Percentiles rank a stretch among this genome's conserved stretches.
phyloP scores from a whole-genome alignment of 225 moss, liverwort and hornwort genomes.

The Pseudisothecium myosuroides region DNA sequence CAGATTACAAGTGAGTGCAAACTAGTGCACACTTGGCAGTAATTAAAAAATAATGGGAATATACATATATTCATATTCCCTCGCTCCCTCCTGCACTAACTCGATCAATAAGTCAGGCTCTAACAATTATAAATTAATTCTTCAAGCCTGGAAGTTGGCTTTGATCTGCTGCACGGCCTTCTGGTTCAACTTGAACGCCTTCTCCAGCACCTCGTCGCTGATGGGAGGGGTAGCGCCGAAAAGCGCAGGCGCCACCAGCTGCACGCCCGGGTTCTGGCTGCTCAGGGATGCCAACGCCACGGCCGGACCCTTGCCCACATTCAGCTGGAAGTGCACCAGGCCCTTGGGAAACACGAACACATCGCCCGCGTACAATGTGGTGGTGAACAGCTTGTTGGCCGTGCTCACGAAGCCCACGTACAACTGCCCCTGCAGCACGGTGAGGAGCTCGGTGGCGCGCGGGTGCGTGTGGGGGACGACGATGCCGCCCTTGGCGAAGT shows the following conservation, averaged over 20 bases:
- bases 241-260: neutral
- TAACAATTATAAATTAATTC: no score
- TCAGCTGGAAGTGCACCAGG: neutral
- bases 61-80: no score
- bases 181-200: neutral
- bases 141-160: neutral
- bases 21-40: no score
- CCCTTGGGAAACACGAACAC: conserved; percentile 5
- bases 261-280: neutral
- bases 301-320: neutral
- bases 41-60: no score
- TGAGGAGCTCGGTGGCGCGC: neutral
- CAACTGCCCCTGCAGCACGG: neutral
- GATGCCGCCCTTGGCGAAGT: neutral
- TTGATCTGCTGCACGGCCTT: neutral
- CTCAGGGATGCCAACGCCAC: neutral
- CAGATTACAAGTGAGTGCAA: no score
- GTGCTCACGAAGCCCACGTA: conserved; percentile 18
- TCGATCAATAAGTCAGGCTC: no score
- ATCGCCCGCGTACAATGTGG: neutral
- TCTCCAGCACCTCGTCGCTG: neutral
- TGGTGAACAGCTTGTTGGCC: neutral
- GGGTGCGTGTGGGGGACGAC: neutral
- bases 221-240: neutral
- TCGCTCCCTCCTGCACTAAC: no score